These are phyloP conservation scores for Licmophora abbreviata DNA, from an alignment of 108 stramenopile species.

Conservation along the genomic window DNA sequence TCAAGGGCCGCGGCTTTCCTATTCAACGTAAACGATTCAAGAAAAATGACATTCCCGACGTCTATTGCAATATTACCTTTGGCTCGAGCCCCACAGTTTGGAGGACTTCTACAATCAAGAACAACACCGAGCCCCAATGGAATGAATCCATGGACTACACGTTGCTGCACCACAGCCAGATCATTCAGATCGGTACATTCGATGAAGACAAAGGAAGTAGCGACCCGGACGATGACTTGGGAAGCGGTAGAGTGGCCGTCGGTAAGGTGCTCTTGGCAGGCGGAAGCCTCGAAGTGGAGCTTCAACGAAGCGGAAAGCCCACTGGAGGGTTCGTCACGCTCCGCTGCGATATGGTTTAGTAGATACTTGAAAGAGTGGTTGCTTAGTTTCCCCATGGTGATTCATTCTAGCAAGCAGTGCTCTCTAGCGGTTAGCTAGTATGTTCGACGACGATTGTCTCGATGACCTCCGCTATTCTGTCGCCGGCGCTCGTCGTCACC, in stretches of 20 bases:
- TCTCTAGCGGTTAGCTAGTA: no score
- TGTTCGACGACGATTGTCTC: no score
- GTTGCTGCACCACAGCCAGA: conserved; percentile 12
- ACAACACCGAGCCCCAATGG: conserved; percentile 45
- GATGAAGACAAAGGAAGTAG: conserved; percentile 31
- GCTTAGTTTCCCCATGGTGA: no score
- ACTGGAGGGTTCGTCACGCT: neutral
- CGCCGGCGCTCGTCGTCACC: no score
- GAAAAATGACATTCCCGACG: conserved; percentile 45
- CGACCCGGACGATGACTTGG: conserved; percentile 29
- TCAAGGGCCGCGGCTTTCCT: conserved; percentile 35
- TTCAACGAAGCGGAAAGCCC: conserved; percentile 3
- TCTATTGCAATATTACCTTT: conserved; percentile 32
- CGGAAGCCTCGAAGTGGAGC: conserved; percentile 34
- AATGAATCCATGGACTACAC: conserved; percentile 32
- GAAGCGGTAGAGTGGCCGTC: conserved; percentile 22
- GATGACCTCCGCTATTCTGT: no score
- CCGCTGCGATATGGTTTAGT: neutral
- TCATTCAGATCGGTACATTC: conserved; percentile 33
- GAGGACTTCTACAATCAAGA: conserved; percentile 31
- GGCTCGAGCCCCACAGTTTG: conserved; percentile 15
- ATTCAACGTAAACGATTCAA: conserved; percentile 15
- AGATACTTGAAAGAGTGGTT: no score
- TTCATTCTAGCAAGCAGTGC: no score
- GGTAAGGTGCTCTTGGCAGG: conserved; percentile 33